Base-by-base conservation (phyloP, 495 filamentous ascomycete genomes). In the Apiosordaria backusii region DNA sequence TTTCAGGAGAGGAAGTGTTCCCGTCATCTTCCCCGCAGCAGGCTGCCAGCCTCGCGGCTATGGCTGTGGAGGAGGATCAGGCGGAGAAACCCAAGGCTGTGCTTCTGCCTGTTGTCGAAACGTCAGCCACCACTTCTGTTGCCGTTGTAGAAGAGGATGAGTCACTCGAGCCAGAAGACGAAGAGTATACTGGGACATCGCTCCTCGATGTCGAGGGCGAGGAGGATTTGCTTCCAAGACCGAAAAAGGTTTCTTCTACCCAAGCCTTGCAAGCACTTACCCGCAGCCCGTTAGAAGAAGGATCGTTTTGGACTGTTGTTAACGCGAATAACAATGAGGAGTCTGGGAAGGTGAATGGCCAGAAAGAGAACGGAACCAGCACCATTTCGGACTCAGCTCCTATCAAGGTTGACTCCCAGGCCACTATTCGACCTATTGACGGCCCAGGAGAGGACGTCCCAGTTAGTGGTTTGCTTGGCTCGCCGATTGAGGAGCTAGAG, bases 1-100 rank as follows among this genome's bases (percentile, higher is more conserved):
- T 84, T 27, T 74, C 78, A 66, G 83, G 82, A 27, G 76, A 79
- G 67, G 83, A 85, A 69, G 81, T 86, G 62, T 75, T 82, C 65
- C 81, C 84, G 26, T 82, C 81, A 25, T 74, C 77, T 50, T 83
- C 82, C 27, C 82, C 82, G 52, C 68, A 71, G 57, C 68, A 71
- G 57, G 66, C 61, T 24, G 25, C 65, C 63, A 58, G 57, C 55
- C 54, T 62, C 57, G 50, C 61, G 25, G 27, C 52, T 63, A 58
- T 61, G 55, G 55, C 61, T 24, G 58, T 26, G 63, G 35, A 45
- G 9, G 35, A 45, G 10, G 35, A 45, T 15, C 9, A 45, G 35
- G 35, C 35, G 35, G 35, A 45, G 9, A 45, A 45, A 15, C 35
- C 35, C 35, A 67, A 54, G 65, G 70, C 63, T 27, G 68, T 72